Conservation (phyloP, 192 early-diverging fungal species). For the Spizellomyces sp. region DNA sequence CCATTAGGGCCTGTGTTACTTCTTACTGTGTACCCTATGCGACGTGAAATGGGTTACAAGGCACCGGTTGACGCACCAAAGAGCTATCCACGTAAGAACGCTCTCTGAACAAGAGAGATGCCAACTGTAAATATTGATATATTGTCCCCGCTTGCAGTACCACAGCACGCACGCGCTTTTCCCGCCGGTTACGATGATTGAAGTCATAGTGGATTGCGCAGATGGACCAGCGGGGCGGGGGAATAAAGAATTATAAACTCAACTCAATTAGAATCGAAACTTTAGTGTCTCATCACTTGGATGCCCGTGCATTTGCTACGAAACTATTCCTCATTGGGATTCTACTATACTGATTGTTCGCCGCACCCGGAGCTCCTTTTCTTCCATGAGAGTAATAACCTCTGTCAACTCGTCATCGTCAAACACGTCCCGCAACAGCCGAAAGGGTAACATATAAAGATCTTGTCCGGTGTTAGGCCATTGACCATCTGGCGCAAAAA, state of each 20-base stretch:
- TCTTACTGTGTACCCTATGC: conserved; percentile 38
- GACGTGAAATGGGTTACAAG: conserved; percentile 44
- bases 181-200: conserved; percentile 40
- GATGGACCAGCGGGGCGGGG: neutral
- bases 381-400: conserved; percentile 59
- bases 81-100: conserved; percentile 39
- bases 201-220: too few species aligned
- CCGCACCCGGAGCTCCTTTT: conserved; percentile 66
- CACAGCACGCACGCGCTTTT: conserved; percentile 10
- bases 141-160: conserved; percentile 16
- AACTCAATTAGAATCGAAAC: neutral
- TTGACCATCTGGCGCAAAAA: neutral
- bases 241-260: neutral
- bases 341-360: conserved; percentile 23
- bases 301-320: neutral
- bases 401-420: conserved; percentile 54
- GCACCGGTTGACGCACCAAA: conserved; percentile 36
- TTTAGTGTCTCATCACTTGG: neutral
- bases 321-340: neutral
- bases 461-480: conserved; percentile 33
- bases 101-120: neutral
- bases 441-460: conserved; percentile 58
- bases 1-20: conserved; percentile 36
- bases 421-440: conserved; percentile 42
- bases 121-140: neutral